Conservation (phyloP, 495 filamentous ascomycete genomes). For the Cercophora samala region DNA sequence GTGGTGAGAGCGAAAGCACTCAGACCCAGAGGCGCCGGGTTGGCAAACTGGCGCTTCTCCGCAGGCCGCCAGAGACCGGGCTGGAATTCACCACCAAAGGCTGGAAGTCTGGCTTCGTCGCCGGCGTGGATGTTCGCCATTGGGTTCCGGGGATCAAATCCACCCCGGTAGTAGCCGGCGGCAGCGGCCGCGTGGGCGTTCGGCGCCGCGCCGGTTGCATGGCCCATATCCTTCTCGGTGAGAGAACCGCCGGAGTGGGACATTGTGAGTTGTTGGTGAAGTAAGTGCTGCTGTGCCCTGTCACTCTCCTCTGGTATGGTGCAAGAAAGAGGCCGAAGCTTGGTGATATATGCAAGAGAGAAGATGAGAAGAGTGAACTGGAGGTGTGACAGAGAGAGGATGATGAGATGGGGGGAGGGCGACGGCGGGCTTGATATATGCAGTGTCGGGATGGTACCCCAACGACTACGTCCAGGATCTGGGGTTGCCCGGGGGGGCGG, state of each 20-base stretch:
- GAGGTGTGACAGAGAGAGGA: constrained; percentile 3
- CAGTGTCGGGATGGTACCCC: background rate
- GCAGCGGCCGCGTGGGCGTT: constrained; percentile 29
- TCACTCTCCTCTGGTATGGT: background rate
- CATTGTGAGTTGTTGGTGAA: background rate
- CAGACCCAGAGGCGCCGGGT: constrained; percentile 82
- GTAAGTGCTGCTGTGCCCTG: background rate
- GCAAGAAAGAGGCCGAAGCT: background rate
- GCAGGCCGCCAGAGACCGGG: constrained; percentile 82
- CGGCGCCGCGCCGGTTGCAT: constrained; percentile 26
- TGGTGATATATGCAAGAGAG: background rate
- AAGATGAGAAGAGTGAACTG: background rate
- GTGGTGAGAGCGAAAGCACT: constrained; percentile 93
- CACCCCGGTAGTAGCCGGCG: constrained; percentile 26
- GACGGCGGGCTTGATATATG: constrained; percentile 21
- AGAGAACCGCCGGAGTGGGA: background rate
- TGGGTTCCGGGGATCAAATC: constrained; percentile 62
- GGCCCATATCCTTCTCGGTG: constrained; percentile 35
- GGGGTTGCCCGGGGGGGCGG: background rate
- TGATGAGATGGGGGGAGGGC: background rate
- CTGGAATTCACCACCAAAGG: constrained; percentile 96
- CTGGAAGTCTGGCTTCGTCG: constrained; percentile 60
- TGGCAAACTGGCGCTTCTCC: constrained; percentile 77
- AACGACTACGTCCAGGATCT: constrained; percentile 10
- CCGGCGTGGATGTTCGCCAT: constrained; percentile 65